Base-by-base conservation (phyloP, 768 basidiomycete species). In the Cystoderma amianthinum region DNA sequence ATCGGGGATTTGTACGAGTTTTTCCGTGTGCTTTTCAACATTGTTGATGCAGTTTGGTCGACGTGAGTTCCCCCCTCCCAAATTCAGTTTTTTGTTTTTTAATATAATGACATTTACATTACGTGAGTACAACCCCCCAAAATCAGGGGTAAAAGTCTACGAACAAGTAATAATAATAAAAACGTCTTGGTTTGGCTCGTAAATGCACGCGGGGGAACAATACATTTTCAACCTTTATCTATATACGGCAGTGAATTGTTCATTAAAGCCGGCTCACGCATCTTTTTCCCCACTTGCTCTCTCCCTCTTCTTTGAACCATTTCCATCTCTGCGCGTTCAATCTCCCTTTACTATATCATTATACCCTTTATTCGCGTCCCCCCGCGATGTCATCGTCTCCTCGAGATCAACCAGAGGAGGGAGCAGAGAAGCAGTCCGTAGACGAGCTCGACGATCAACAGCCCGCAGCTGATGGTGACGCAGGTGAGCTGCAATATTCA, bases 251-350 rank as follows among this genome's bases (percentile, higher is more conserved):
- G 72, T 70, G 66, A 69, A 67, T 75, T 72, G 72, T 75, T 78
- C 74, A 77, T 78, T 83, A 85, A 86, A 85, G 79, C 78, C 75
- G 75, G 74, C 63, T 65, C 67, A 63, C 53, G 48, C 64, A 71
- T 66, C 68, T 70, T 80, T 74, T 73, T 69, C 72, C 78, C 78
- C 76, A 69, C 71, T 73, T 77, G 57, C 56, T 58, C 62, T 62
- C 60, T 46, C 62, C 50, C 59, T 66, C 63, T 63, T 64, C 61
- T 65, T 65, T 57, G 55, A 60, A 59, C 65, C 62, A 62, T 50
- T 53, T 48, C 50, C 55, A 48, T 55, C 61, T 52, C 56, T 53
- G 46, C 56, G 49, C 55, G 45, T 52, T 44, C 55, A 47, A 43
- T 47, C 43, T 46, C 55, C 55, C 52, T 50, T 62, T 49, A 52